Conservation (phyloP, 768 basidiomycete genomes). For the Mycena belliarum region DNA sequence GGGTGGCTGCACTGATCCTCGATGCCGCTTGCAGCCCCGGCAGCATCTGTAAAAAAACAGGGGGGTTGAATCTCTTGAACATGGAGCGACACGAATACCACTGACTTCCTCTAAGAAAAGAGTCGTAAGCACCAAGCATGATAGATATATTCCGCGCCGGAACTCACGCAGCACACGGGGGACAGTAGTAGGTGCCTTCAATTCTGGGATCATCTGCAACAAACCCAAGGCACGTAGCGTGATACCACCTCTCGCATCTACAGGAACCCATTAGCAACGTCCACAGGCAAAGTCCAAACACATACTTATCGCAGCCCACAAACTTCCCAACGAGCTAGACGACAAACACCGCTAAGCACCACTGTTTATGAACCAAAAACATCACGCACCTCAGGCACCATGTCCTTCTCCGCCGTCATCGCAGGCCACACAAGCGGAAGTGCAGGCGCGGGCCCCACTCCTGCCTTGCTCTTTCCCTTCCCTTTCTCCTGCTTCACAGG, state of each 20-base stretch:
- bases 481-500: slow-evolving; percentile 6
- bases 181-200: background rate
- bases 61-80: background rate
- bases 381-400: slow-evolving; percentile 1
- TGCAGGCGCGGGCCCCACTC: no score
- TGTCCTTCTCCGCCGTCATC: background rate
- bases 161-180: slow-evolving; percentile 13
- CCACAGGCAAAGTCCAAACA: background rate
- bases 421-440: slow-evolving; percentile 9
- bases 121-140: background rate
- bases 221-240: slow-evolving; percentile 3
- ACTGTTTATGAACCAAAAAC: no score
- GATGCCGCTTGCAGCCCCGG: background rate
- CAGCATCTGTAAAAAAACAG: background rate
- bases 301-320: slow-evolving; percentile 9
- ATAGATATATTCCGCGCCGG: background rate
- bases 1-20: slow-evolving; percentile 8
- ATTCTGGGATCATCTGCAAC: slow-evolving; percentile 6
- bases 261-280: background rate
- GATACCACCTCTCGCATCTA: slow-evolving; percentile 9
- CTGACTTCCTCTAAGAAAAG: background rate
- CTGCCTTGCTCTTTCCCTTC: background rate
- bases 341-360: no score
- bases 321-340: slow-evolving; percentile 11
- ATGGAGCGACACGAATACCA: background rate